Percentiles rank a stretch among this genome's conserved stretches.
Evolutionary conservation across 2,329 filamentous ascomycete genomes (phyloP).

Genomic region (Aspergillus japonicus): DNA sequence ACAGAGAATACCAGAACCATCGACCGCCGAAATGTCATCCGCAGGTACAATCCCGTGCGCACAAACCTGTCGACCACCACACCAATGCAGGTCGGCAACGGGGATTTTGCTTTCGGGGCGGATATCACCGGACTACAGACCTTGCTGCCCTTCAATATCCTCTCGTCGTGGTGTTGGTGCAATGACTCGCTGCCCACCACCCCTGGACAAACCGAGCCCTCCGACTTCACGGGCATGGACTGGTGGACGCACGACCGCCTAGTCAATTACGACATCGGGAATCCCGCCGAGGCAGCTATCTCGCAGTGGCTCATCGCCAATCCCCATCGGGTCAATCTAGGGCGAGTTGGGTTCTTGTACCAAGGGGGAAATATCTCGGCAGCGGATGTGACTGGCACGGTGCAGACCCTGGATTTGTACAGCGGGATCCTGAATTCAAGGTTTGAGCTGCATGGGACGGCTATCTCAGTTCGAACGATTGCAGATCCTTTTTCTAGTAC

Average conservation of each 20-base stretch:
- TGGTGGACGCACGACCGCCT: conserved; percentile 48
- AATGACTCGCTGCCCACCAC: conserved; percentile 45
- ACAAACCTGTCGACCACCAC: conserved; percentile 52
- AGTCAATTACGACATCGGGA: conserved; percentile 46
- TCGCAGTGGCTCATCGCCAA: conserved; percentile 57
- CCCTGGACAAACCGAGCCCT: conserved; percentile 29
- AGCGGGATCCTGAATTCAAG: conserved; percentile 2
- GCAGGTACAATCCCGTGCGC: conserved; percentile 48
- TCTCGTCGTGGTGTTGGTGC: conserved; percentile 50
- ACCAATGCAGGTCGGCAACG: conserved; percentile 53
- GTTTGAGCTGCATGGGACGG: conserved; percentile 2
- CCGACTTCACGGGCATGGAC: conserved; percentile 43
- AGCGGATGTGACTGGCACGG: conserved; percentile 23
- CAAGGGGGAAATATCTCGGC: conserved; percentile 42
- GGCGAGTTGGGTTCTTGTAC: conserved; percentile 50
- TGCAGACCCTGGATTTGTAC: conserved; percentile 10
- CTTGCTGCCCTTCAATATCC: conserved; percentile 43
- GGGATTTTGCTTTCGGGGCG: conserved; percentile 49
- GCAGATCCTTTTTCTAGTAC: conserved; percentile 17
- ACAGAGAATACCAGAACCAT: background rate
- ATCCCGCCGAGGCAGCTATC: conserved; percentile 41
- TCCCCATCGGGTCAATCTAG: conserved; percentile 54
- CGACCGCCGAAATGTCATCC: conserved; percentile 14
- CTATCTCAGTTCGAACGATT: background rate
- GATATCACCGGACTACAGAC: conserved; percentile 50